Evolutionary conservation across 768 basidiomycete species (phyloP), one percentile per base, ranked within the genome.

Genomic region (Russula olivacea): DNA sequence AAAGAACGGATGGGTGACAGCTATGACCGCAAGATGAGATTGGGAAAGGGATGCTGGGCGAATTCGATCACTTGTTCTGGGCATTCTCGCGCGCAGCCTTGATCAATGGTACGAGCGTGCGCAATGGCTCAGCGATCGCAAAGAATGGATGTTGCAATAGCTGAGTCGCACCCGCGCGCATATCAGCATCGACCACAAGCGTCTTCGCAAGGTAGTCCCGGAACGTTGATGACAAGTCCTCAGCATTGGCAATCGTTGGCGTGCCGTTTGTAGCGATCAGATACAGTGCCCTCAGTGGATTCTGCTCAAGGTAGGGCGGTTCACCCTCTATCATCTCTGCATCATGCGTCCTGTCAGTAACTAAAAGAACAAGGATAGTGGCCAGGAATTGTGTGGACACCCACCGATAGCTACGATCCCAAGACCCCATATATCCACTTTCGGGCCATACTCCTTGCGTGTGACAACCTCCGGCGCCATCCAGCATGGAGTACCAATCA

Each of bases 401-500:
- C 72, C 74, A 89, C 93, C 94, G 67, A 97, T 91, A 51, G 94
- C 90, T 36, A 36, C 36, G 10, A 52, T 25, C 4, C 94, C 94
- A 66, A 97, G 76, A 73, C 87, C 89, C 94, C 95, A 97, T 61
- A 98, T 93, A 70, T 97, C 95, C n/a, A 98, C 95, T 72, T 98
- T 98, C 15, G 95, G 91, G 0, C 95, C 95, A 73, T 97, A 97
- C 76, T 97, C 95, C 74, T 97, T 97, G 58, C 94, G 86, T 25
- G 93, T 98, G 66, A 97, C 95, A 53, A 98, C 95, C 73, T 98
- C 95, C 0, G 95, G 95, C 0, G 95, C 95, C 95, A 98, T 97
- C 95, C 95, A 98, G 73, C 97, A 98, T 1, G 95, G 95, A 1
- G 95, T 97, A 2, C 95, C 95, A 53, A 98, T 93, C 95, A 98